Evolutionary conservation across 169 alveolate species (phyloP).

Genomic region (Nephromyces sp.): DNA sequence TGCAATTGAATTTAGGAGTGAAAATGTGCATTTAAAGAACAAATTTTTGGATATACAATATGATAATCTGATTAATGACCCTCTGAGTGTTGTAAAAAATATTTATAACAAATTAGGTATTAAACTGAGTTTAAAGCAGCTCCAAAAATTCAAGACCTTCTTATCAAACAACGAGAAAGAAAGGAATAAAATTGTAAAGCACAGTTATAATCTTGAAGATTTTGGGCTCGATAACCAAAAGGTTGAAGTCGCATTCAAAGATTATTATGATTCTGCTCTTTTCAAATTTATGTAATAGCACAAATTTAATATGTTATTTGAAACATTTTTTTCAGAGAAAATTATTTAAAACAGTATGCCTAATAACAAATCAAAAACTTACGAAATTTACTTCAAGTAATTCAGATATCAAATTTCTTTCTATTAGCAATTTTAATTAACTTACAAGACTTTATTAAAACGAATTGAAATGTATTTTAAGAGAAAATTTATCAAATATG

Average conservation of each 20-base stretch:
- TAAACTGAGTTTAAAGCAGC: constrained; percentile 16
- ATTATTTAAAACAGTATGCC: too few relatives aligned
- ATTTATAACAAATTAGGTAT: constrained; percentile 31
- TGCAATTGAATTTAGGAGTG: constrained; percentile 25
- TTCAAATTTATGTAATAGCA: too few relatives aligned
- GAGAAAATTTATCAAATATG: too few relatives aligned
- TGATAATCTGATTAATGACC: constrained; percentile 28
- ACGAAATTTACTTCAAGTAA: too few relatives aligned
- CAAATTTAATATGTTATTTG: too few relatives aligned
- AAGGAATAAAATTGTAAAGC: constrained; percentile 32
- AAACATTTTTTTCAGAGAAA: too few relatives aligned
- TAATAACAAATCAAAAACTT: too few relatives aligned
- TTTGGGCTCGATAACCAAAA: constrained; percentile 15
- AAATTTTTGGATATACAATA: constrained; percentile 41
- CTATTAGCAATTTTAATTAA: too few relatives aligned
- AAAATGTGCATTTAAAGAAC: constrained; percentile 12
- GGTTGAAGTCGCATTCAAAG: constrained; percentile 29
- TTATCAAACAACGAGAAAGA: constrained; percentile 25
- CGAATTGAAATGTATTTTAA: too few relatives aligned
- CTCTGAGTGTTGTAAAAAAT: constrained; percentile 26
- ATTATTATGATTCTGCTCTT: constrained; percentile 28
- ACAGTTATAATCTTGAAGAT: constrained; percentile 30
- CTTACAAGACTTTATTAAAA: too few relatives aligned
- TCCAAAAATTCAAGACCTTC: constrained; percentile 8
- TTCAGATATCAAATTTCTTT: too few relatives aligned